Evolutionary conservation across 2,329 filamentous ascomycete species (phyloP).

Genomic region (Phoma sp.): DNA sequence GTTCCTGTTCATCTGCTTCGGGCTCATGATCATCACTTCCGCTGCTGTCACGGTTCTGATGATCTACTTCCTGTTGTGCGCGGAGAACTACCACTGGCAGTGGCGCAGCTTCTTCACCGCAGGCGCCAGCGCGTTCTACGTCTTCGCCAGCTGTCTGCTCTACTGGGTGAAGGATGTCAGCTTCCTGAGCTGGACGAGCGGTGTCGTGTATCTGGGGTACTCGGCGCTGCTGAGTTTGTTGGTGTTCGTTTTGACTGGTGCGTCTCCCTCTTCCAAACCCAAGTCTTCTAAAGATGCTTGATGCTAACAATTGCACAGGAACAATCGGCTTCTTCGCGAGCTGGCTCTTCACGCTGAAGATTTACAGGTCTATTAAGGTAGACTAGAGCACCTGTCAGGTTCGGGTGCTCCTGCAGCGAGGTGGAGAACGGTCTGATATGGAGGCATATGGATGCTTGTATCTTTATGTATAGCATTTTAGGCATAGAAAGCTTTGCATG

Average conservation of each 20-base stretch:
- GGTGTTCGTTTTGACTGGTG: slow-evolving; percentile 93
- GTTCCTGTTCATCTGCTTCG: slow-evolving; percentile 97
- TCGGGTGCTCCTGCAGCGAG: too few species aligned
- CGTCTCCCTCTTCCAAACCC: slow-evolving; percentile 43
- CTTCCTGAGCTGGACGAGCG: slow-evolving; percentile 82
- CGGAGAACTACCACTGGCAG: slow-evolving; percentile 99
- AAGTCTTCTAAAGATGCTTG: too few species aligned
- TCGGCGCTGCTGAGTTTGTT: slow-evolving; percentile 86
- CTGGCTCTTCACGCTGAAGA: slow-evolving; percentile 92
- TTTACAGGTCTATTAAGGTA: slow-evolving; percentile 98
- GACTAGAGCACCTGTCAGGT: slow-evolving; percentile 61
- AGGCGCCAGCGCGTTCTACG: slow-evolving; percentile 87
- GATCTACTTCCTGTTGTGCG: slow-evolving; percentile 94
- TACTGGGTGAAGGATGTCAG: slow-evolving; percentile 91
- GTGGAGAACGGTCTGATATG: too few species aligned
- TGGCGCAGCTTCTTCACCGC: slow-evolving; percentile 94
- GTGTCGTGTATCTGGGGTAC: slow-evolving; percentile 92
- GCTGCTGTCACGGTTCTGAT: slow-evolving; percentile 91
- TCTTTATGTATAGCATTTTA: too few species aligned
- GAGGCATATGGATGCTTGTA: too few species aligned
- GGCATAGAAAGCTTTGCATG: too few species aligned
- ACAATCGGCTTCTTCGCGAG: slow-evolving; percentile 95
- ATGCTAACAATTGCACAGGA: slow-evolving; percentile 60
- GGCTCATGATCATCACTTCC: slow-evolving; percentile 93
- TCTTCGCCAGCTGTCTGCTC: slow-evolving; percentile 87